Conservation (phyloP, 2,329 filamentous ascomycete species). For the Ascochyta lentis region DNA sequence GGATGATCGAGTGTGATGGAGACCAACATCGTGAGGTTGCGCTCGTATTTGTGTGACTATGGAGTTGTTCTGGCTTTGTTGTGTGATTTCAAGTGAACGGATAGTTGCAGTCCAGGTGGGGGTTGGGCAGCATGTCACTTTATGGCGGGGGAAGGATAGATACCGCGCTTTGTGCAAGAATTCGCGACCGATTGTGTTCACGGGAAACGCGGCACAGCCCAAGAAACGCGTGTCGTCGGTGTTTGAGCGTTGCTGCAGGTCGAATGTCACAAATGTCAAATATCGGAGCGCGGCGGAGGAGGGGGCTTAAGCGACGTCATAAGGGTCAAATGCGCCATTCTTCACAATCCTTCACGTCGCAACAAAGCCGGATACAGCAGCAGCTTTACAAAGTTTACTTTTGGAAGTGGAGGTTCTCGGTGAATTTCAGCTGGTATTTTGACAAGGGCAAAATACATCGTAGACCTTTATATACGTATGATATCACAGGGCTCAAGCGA, state of each 20-base stretch:
- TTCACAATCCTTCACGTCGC: background rate
- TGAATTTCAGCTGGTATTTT: too few relatives aligned
- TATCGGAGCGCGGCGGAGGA: constrained; percentile 27
- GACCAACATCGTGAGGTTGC: constrained; percentile 54
- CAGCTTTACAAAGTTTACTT: too few relatives aligned
- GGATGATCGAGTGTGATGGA: constrained; percentile 69
- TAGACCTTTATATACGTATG: too few relatives aligned
- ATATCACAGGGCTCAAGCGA: too few relatives aligned
- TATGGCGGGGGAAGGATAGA: constrained; percentile 3
- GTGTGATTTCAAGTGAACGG: constrained; percentile 22
- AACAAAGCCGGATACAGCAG: too few relatives aligned
- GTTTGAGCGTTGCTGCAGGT: constrained; percentile 25
- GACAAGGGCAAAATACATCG: too few relatives aligned
- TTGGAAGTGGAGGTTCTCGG: too few relatives aligned
- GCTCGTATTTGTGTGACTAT: constrained; percentile 6
- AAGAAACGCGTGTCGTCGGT: constrained; percentile 41
- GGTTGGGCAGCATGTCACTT: constrained; percentile 30
- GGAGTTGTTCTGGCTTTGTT: constrained; percentile 6
- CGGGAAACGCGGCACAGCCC: constrained; percentile 34
- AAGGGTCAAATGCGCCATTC: background rate
- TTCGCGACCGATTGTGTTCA: constrained; percentile 5
- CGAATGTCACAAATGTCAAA: constrained; percentile 28
- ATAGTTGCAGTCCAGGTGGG: constrained; percentile 24
- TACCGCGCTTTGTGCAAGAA: constrained; percentile 11
- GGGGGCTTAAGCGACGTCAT: constrained; percentile 16